phyloP scores from a whole-genome alignment of 225 moss, liverwort and hornwort species.

The Climacium dendroides region DNA sequence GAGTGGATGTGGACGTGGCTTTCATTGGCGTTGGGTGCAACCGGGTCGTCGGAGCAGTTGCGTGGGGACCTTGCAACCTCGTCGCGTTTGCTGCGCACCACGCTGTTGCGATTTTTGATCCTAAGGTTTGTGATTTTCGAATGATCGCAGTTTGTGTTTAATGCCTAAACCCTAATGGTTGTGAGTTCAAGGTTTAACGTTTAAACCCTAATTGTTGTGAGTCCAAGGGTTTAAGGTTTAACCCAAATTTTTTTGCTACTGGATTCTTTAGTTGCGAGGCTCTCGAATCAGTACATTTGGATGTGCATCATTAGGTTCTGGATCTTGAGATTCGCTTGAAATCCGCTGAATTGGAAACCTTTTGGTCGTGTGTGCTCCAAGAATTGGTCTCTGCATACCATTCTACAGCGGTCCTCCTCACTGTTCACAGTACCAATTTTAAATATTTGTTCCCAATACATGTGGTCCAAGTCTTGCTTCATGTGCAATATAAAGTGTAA shows the following conservation, averaged over 20 bases:
- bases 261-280: neutral
- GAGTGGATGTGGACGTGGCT: slow-evolving; percentile 29
- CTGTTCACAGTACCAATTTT: neutral
- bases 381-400: neutral
- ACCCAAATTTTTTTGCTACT: neutral
- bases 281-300: neutral
- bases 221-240: neutral
- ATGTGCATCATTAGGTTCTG: neutral
- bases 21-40: slow-evolving; percentile 91
- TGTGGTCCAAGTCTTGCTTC: neutral
- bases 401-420: neutral
- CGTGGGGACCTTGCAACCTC: slow-evolving; percentile 80
- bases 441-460: neutral
- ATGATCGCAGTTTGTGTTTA: neutral
- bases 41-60: slow-evolving; percentile 57
- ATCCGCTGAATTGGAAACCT: neutral
- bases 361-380: neutral
- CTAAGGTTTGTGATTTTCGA: slow-evolving; percentile 16
- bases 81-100: slow-evolving; percentile 87
- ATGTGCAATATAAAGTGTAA: neutral
- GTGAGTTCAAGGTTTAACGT: neutral
- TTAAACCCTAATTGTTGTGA: neutral
- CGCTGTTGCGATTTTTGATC: slow-evolving; percentile 65
- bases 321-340: neutral
- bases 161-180: neutral